Evolutionary conservation across 192 early-diverging fungal species (phyloP), one percentile per base, ranked within the genome.

Genomic region (Umbelopsis sp.): DNA sequence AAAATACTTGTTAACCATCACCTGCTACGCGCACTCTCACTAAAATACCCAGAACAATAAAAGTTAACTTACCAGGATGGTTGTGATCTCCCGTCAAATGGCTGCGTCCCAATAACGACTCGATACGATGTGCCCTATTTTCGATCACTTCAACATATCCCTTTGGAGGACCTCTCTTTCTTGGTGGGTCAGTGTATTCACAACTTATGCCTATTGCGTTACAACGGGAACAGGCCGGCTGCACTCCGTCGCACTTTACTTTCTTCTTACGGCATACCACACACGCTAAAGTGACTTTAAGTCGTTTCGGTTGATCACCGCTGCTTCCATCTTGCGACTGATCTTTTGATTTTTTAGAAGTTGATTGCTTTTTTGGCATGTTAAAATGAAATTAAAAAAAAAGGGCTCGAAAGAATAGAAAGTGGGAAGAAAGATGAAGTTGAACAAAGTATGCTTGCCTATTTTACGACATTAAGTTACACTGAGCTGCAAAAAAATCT

Each of bases 91-190:
- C 44, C 47, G 37, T 50, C 15, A 49, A 30, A 4, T 51, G 49
- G 25, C 67, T 45, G 50, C 61, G 68, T 35, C 53, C 47, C 11
- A 92, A 78, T 22, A 95, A 79, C 15, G 78, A 86, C 72, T 95
- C 91, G 69, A 91, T 87, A 37, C 88, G 80, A 75, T 88, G 87
- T 46, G 92, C 76, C 67, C 91, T 81, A 68, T 81, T 88, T 61
- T 93, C 92, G 16, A 95, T 88, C 5, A 85, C 86, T 53, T 93
- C 93, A 20, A 95, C 91, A 75, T 93, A 91, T 22, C 91, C 91
- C 71, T 92, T 93, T 20, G 91, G 90, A 22, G 93, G 93, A 5
- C 93, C 93, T 53, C 93, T 79, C 74, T 93, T 74, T 64, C 66
- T 67, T 2, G 68, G 68, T n/a, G 71, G 68, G 12, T 74, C 73